A percentile compares a stretch with the other conserved stretches of the same genome.
These are phyloP conservation scores for Spizellomyces sp. DNA, from an alignment of 192 early-diverging fungal genomes.

Conservation along the genomic window DNA sequence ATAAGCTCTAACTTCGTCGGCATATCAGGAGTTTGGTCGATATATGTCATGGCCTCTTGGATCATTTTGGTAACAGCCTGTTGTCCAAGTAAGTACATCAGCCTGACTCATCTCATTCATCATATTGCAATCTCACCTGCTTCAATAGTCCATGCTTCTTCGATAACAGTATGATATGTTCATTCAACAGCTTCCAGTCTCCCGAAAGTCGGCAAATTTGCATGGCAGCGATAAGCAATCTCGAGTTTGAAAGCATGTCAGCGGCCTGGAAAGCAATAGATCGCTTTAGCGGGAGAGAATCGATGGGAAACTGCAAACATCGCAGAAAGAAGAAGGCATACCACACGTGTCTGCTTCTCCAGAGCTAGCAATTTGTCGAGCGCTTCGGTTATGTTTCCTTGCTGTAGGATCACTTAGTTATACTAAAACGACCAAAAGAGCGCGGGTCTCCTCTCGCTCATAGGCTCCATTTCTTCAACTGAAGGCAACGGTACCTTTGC, in stretches of 20 bases:
- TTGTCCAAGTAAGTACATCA: background rate
- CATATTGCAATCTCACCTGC: conserved; percentile 43
- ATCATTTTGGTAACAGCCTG: conserved; percentile 96
- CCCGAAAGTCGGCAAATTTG: conserved; percentile 68
- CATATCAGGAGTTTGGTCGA: conserved; percentile 85
- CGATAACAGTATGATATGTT: conserved; percentile 87
- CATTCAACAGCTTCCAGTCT: conserved; percentile 91
- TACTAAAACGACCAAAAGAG: too few relatives aligned
- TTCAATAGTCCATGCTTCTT: conserved; percentile 98
- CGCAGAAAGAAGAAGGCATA: conserved; percentile 37
- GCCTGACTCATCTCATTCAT: background rate
- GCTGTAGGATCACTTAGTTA: conserved; percentile 29
- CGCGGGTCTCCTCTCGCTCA: too few relatives aligned
- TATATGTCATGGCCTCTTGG: conserved; percentile 83
- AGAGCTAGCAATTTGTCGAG: conserved; percentile 83
- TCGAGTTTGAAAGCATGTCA: conserved; percentile 86
- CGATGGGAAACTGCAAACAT: conserved; percentile 1
- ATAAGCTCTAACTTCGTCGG: conserved; percentile 88
- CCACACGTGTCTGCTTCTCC: conserved; percentile 96
- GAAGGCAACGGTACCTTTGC: conserved; percentile 50
- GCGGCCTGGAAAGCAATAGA: conserved; percentile 56
- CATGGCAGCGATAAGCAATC: conserved; percentile 81
- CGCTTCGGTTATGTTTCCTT: conserved; percentile 76
- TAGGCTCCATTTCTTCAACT: too few relatives aligned
- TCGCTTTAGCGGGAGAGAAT: background rate